Evolutionary conservation across 164 flowering plant genomes (phyloP).

Genomic region (Umbellularia californica): DNA sequence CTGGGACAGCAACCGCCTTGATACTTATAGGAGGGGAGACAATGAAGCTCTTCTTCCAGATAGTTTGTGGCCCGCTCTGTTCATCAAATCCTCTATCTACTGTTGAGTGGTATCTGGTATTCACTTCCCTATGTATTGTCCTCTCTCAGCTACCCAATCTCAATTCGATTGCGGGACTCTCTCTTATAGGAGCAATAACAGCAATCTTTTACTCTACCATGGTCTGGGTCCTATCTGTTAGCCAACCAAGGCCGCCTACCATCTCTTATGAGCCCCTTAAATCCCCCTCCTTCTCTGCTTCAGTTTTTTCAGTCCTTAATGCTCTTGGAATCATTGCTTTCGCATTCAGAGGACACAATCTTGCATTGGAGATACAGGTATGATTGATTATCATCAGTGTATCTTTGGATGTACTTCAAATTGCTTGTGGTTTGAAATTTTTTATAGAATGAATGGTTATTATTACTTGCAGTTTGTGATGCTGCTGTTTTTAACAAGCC

Average conservation of each 20-base stretch:
- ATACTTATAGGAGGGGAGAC: constrained; percentile 98
- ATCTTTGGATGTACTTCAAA: no score
- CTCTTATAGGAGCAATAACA: constrained; percentile 90
- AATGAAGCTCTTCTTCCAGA: constrained; percentile 94
- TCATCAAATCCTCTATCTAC: constrained; percentile 88
- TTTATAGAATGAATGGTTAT: no score
- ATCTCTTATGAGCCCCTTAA: constrained; percentile 76
- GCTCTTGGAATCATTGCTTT: constrained; percentile 95
- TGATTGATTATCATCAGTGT: background rate
- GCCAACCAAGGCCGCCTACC: constrained; percentile 79
- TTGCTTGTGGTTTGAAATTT: no score
- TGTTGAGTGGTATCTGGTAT: constrained; percentile 97
- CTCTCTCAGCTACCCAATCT: constrained; percentile 97
- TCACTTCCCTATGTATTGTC: constrained; percentile 88
- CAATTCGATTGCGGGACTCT: constrained; percentile 95
- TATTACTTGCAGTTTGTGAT: no score
- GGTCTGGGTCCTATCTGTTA: constrained; percentile 98
- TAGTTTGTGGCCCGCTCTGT: constrained; percentile 88
- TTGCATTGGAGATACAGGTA: constrained; percentile 97
- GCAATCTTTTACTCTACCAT: constrained; percentile 91
- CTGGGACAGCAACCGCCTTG: constrained; percentile 94
- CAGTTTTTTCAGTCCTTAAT: constrained; percentile 67
- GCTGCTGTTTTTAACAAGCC: no score
- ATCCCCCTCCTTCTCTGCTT: constrained; percentile 52
- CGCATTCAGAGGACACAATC: constrained; percentile 94